Evolutionary conservation across 345 rosid species (phyloP), one percentile per base, ranked within the genome.

Genomic region (Cardiospermum halicacabum): DNA sequence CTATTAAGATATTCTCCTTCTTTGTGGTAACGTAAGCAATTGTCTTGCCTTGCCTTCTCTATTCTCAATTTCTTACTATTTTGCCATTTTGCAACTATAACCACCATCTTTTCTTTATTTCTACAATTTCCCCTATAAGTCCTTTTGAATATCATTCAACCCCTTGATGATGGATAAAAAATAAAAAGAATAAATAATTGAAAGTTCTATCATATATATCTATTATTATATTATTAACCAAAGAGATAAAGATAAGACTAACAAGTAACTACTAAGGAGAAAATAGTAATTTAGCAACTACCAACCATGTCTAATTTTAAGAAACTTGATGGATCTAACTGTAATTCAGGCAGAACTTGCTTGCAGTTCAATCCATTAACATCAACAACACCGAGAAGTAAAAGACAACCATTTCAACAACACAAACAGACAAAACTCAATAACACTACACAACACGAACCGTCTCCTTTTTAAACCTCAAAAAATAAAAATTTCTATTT

Each of bases 391-490:
- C 28, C 9, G 51, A 32, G 57, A 45, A 47, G 11, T 40, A 68
- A n/a, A n/a, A n/a, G n/a, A 39, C 42, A 13, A 48, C 71, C 65
- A 58, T 11, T 5, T 34, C 39, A 34, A 34, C 5, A 7, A 34
- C 43, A 56, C 53, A 28, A 27, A 72, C 58, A 53, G 37, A 51
- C 22, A 25, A 51, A 5, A 19, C 19, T 70, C 55, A 72, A 43
- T 48, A 56, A 64, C 50, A 73, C 75, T 58, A 66, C 73, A 69
- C 72, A 79, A 4, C 39, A 34, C 39, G 37, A 34, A 78, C 81
- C 79, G 84, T 78, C 73, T 70, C 69, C 59, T 37, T 40, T 69
- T 43, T 28, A 63, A 60, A 75, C 82, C 79, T 80, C 9, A 53
- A 74, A 24, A 53, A 51, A 57, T 64, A 40, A 25, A 22, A 57